Conservation (phyloP, 805 yeast genomes). For the Phaffomyces antillensis region DNA sequence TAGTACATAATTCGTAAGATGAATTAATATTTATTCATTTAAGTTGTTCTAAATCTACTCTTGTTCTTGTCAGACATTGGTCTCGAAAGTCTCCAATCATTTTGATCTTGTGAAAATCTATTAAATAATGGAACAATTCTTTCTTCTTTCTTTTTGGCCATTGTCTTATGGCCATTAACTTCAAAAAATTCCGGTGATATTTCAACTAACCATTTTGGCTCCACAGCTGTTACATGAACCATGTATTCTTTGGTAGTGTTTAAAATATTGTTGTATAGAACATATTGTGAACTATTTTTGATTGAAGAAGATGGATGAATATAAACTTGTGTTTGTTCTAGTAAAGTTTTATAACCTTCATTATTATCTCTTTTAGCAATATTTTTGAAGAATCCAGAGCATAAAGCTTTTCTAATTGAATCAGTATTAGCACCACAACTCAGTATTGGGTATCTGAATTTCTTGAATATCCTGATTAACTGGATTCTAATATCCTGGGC, state of each 20-base stretch:
- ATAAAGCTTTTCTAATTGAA: conserved; percentile 50
- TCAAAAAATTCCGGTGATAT: conserved; percentile 9
- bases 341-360: conserved; percentile 65
- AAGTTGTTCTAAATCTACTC: conserved; percentile 6
- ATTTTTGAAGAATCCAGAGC: conserved; percentile 63
- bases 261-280: conserved; percentile 73
- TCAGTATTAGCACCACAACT: conserved; percentile 55
- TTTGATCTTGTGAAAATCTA: conserved; percentile 6
- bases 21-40: not conserved
- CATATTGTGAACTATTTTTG: conserved; percentile 63
- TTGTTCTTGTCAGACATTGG: conserved; percentile 5
- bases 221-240: conserved; percentile 81
- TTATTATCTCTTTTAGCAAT: conserved; percentile 60
- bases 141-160: conserved; percentile 11
- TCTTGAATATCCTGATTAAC: conserved; percentile 47
- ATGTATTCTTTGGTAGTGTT: conserved; percentile 85
- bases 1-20: not conserved
- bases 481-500: conserved; percentile 81
- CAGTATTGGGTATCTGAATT: conserved; percentile 34
- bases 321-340: conserved; percentile 68
- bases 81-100: conserved; percentile 8
- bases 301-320: conserved; percentile 85
- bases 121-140: conserved; percentile 10
- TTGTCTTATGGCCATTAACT: conserved; percentile 9
- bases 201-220: conserved; percentile 62